Conservation (phyloP, 2,329 filamentous ascomycete species). For the Aureobasidium sp. region DNA sequence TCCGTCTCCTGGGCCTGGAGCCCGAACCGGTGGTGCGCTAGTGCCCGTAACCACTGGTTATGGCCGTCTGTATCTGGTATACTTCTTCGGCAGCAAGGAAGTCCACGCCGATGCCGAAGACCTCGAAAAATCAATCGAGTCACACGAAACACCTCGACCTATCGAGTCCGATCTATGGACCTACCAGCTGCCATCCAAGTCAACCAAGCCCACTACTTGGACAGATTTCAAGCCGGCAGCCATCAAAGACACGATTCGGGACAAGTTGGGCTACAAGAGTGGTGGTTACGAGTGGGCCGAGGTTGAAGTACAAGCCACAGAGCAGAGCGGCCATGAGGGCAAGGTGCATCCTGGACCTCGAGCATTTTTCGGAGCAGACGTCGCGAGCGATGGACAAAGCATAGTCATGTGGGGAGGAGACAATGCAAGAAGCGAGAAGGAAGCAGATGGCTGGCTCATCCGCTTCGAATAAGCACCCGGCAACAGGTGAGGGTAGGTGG, state of each 20-base stretch:
- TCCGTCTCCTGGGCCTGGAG: constrained; percentile 33
- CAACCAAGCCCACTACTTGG: constrained; percentile 15
- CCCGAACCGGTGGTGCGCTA: constrained; percentile 30
- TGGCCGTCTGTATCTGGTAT: constrained; percentile 36
- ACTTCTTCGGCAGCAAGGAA: constrained; percentile 31
- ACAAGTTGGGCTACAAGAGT: constrained; percentile 31
- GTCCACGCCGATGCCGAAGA: constrained; percentile 11
- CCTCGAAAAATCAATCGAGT: constrained; percentile 16
- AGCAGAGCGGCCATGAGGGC: constrained; percentile 26
- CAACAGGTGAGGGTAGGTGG: neutral
- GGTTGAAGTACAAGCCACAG: constrained; percentile 28
- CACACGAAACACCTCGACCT: constrained; percentile 12
- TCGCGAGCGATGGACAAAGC: constrained; percentile 27
- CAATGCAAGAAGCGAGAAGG: constrained; percentile 33
- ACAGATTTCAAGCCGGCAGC: constrained; percentile 31
- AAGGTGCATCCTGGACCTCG: constrained; percentile 38
- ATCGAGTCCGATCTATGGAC: constrained; percentile 37
- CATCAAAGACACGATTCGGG: constrained; percentile 36
- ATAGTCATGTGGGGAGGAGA: constrained; percentile 36
- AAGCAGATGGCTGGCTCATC: constrained; percentile 39
- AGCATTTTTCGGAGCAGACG: constrained; percentile 34
- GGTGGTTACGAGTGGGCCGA: constrained; percentile 36
- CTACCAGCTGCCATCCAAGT: constrained; percentile 33
- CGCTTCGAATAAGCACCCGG: constrained; percentile 23
- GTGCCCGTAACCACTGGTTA: constrained; percentile 35